phyloP scores from a whole-genome alignment of 306 rosid species.

The Aeschynomene evenia region DNA sequence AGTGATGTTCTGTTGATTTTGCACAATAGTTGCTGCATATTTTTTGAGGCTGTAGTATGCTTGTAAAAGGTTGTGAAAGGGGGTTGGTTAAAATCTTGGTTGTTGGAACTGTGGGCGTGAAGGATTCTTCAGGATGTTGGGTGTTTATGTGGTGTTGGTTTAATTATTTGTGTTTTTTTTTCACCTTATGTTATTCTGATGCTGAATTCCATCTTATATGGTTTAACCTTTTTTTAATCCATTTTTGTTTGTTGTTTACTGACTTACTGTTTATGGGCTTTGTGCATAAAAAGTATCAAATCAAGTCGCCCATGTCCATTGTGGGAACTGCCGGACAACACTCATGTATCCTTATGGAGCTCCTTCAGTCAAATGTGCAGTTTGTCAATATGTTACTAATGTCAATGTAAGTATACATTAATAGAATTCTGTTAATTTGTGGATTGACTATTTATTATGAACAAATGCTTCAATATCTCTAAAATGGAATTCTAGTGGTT shows the following conservation, averaged over 20 bases:
- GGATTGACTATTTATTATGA: conserved; percentile 5
- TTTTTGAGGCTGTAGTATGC: conserved; percentile 1
- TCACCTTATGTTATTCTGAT: conserved; percentile 12
- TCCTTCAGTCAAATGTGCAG: conserved; percentile 96
- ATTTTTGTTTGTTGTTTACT: conserved; percentile 27
- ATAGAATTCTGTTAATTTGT: neutral
- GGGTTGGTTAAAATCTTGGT: conserved; percentile 3
- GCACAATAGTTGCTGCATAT: neutral
- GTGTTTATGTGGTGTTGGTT: conserved; percentile 4
- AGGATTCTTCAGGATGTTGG: conserved; percentile 12
- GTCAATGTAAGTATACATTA: conserved; percentile 63
- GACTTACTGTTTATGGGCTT: conserved; percentile 32
- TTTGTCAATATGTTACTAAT: conserved; percentile 86
- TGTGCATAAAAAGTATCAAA: conserved; percentile 52
- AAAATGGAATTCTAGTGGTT: neutral
- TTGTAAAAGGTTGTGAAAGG: neutral
- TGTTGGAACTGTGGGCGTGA: conserved; percentile 10
- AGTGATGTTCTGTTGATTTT: conserved; percentile 23
- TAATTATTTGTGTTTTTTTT: conserved; percentile 23
- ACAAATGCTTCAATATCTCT: neutral
- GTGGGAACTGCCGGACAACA: conserved; percentile 90
- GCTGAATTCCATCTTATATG: conserved; percentile 26
- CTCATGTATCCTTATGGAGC: conserved; percentile 97
- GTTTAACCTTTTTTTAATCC: neutral
- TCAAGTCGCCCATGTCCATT: conserved; percentile 81